Conservation (phyloP, 1,284 basidiomycete species). For the Cutaneotrichosporon sp. region DNA sequence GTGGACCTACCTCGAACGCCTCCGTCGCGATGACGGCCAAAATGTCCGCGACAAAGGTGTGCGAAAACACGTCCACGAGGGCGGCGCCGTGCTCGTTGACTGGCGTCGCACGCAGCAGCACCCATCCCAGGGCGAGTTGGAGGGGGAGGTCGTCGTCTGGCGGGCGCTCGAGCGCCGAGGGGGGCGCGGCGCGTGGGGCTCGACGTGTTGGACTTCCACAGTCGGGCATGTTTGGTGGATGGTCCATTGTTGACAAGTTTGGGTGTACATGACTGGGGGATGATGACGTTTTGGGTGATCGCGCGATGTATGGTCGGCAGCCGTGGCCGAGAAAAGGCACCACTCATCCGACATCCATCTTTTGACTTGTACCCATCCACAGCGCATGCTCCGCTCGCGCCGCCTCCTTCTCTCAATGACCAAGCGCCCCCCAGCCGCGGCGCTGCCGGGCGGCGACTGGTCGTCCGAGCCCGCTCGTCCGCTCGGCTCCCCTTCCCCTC, state of each 20-base stretch:
- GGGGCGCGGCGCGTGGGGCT: not conserved
- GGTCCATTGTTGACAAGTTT: constrained; percentile 10
- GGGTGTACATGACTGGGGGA: too few species aligned
- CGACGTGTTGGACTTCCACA: not conserved
- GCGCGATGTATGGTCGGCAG: not conserved
- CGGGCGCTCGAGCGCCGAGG: constrained; percentile 5
- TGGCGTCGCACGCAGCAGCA: constrained; percentile 30
- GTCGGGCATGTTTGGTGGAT: constrained; percentile 1
- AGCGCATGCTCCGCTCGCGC: constrained; percentile 9
- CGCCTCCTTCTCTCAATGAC: constrained; percentile 4
- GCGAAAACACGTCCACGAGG: constrained; percentile 32
- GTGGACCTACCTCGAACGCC: constrained; percentile 37
- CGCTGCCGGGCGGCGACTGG: constrained; percentile 6
- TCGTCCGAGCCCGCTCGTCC: not conserved
- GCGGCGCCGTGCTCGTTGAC: constrained; percentile 26
- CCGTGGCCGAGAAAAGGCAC: not conserved
- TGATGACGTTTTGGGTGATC: constrained; percentile 6
- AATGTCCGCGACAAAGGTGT: constrained; percentile 34
- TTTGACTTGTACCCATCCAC: not conserved
- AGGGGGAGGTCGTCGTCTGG: constrained; percentile 26
- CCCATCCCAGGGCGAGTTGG: constrained; percentile 39
- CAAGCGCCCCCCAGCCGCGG: not conserved
- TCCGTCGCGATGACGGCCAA: constrained; percentile 40
- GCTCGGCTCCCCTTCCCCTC: not conserved
- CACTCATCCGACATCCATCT: not conserved